These are phyloP conservation scores for Xylogone sp. DNA, from an alignment of 2,329 filamentous ascomycete genomes.

Conservation along the genomic window DNA sequence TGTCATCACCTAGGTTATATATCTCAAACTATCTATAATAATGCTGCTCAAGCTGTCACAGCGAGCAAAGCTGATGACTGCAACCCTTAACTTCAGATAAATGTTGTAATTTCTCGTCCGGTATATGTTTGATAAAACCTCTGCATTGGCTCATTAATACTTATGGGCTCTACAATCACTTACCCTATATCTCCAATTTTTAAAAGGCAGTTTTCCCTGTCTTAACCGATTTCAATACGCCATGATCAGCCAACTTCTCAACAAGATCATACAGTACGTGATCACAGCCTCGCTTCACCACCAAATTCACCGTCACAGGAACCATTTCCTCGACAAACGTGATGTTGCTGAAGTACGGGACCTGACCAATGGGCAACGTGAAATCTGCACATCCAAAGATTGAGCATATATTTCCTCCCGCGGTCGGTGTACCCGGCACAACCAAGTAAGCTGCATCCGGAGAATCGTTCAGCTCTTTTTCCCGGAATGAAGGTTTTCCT, in stretches of 20 bases:
- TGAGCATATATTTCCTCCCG: constrained; percentile 31
- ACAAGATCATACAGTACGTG: constrained; percentile 38
- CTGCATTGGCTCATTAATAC: no score
- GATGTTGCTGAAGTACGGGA: constrained; percentile 34
- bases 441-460: constrained; percentile 30
- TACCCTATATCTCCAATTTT: not conserved
- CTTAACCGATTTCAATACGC: constrained; percentile 33
- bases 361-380: constrained; percentile 39
- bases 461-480: constrained; percentile 29
- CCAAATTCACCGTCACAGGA: constrained; percentile 37
- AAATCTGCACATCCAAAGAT: constrained; percentile 36
- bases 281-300: constrained; percentile 40
- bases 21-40: no score
- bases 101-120: no score
- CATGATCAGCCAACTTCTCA: constrained; percentile 34
- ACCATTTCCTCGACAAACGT: constrained; percentile 36
- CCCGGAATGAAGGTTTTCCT: constrained; percentile 35
- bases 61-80: no score
- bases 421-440: constrained; percentile 25
- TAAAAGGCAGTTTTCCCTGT: constrained; percentile 23
- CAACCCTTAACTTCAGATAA: no score
- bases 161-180: no score
- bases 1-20: no score
- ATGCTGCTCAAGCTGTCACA: no score
- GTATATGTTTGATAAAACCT: no score